Percentiles rank a stretch among this genome's conserved stretches.
Evolutionary conservation across 768 basidiomycete species (phyloP).

Genomic region (Lyophyllum semitale): DNA sequence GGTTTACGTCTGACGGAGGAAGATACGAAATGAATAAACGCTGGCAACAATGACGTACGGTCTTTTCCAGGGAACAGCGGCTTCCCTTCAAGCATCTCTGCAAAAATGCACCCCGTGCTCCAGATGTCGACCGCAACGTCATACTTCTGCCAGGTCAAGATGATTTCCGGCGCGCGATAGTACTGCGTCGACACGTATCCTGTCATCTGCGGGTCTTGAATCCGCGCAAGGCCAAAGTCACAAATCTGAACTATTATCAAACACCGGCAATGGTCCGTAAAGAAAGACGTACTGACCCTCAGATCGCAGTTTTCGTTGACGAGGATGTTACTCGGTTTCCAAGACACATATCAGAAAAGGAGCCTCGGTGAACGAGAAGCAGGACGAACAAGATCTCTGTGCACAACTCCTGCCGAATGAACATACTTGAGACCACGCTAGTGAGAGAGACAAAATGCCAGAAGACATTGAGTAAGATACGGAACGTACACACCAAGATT

Average conservation of each 20-base stretch:
- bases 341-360: background rate
- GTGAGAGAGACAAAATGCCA: background rate
- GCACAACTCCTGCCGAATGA: conserved; percentile 98
- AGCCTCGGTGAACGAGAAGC: background rate
- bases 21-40: conserved; percentile 5
- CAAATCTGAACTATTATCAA: conserved; percentile 69
- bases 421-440: conserved; percentile 99
- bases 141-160: conserved; percentile 99
- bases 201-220: conserved; percentile 99
- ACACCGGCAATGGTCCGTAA: conserved; percentile 6
- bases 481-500: conserved; percentile 70
- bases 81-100: conserved; percentile 99
- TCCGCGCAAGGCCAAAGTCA: conserved; percentile 97
- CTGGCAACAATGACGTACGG: conserved; percentile 74
- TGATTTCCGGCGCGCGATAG: conserved; percentile 99
- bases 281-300: conserved; percentile 56
- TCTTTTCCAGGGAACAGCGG: conserved; percentile 99
- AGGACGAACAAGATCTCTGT: conserved; percentile 83
- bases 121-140: conserved; percentile 99
- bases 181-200: conserved; percentile 99
- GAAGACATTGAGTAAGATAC: conserved; percentile 1
- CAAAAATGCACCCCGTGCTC: conserved; percentile 99
- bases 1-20: conserved; percentile 84
- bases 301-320: conserved; percentile 99
- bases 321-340: conserved; percentile 99